These are phyloP conservation scores for Verticillium albo-atrum DNA, from an alignment of 2,329 filamentous ascomycete genomes.

Conservation along the genomic window DNA sequence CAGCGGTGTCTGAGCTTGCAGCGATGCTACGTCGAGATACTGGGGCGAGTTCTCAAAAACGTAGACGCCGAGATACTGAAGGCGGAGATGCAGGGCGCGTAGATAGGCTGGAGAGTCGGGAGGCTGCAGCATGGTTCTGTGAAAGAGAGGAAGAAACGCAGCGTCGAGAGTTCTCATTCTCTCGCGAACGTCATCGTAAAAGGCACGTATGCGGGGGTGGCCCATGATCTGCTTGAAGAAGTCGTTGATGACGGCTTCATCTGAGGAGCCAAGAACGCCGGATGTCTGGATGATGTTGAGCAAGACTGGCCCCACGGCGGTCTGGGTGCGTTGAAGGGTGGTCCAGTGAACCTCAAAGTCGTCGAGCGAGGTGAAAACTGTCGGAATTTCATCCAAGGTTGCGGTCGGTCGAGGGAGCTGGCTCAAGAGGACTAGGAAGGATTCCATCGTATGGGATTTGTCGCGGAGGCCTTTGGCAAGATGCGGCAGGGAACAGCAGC, in stretches of 20 bases:
- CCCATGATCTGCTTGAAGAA: slow-evolving; percentile 12
- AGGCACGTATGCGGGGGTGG: slow-evolving; percentile 11
- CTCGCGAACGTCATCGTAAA: slow-evolving; percentile 9
- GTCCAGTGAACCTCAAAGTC: slow-evolving; percentile 19
- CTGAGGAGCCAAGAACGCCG: slow-evolving; percentile 2
- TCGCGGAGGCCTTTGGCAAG: slow-evolving; percentile 13
- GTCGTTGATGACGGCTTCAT: slow-evolving; percentile 7
- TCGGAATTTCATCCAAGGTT: slow-evolving; percentile 11
- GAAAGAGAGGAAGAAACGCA: slow-evolving; percentile 28
- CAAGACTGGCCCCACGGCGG: slow-evolving; percentile 13
- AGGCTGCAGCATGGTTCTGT: slow-evolving; percentile 19
- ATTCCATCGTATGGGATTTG: slow-evolving; percentile 18
- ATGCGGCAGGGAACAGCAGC: slow-evolving; percentile 17
- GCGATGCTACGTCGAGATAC: slow-evolving; percentile 14
- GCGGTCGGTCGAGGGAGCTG: slow-evolving; percentile 10
- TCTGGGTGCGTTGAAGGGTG: slow-evolving; percentile 8
- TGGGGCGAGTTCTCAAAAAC: slow-evolving; percentile 21
- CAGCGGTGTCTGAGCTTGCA: slow-evolving; percentile 18
- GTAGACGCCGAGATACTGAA: slow-evolving; percentile 20
- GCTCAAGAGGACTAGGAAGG: slow-evolving; percentile 19
- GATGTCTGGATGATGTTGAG: slow-evolving; percentile 12
- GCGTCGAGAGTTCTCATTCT: slow-evolving; percentile 15
- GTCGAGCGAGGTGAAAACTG: slow-evolving; percentile 15
- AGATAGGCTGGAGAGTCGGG: slow-evolving; percentile 20
- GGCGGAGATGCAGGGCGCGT: slow-evolving; percentile 25